Evolutionary conservation across 768 basidiomycete species (phyloP), one percentile per base, ranked within the genome.

Genomic region (Mycena crocata): DNA sequence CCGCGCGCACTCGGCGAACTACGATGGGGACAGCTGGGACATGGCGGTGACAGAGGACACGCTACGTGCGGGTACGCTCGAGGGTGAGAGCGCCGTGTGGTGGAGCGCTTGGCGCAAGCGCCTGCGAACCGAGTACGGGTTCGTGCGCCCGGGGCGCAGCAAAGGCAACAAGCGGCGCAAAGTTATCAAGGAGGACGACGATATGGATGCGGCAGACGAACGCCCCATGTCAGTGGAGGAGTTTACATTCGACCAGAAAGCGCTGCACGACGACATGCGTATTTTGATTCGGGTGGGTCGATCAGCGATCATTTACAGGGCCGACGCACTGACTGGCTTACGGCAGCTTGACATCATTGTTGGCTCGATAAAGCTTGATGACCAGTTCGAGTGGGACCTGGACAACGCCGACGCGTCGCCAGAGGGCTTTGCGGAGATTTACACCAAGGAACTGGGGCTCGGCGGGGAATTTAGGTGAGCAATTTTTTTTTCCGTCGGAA

Each of bases 321-420:
- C 19, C 57, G 49, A 59, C 57, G 51, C 48, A 45, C 66, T 49
- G 46, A 50, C 35, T 44, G 30, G 39, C 31, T 50, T n/a, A 56
- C 54, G 31, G 21, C 75, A 98, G 96, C 87, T 99, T 66, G 97
- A 99, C 79, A 95, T 99, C 80, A 94, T 95, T 62, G 91, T 96
- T 62, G 97, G 95, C n/a, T 89, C 91, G 10, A 88, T 96, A 82
- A 96, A 96, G 77, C 86, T 99, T 32, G 93, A 95, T 63, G 98
- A 99, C 79, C 93, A 96, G 74, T 97, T 99, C 74, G 98, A 99
- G 77, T 99, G 98, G 98, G 97, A 99, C 77, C 79, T 98, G 34
- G 91, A 91, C 71, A 95, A 93, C 64, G 80, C 83, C 30, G 84
- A 86, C 54, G 91, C 93, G 4, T 92, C 91, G 0, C 96, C 97